Base-by-base conservation (phyloP, 2,329 filamentous ascomycete species). In the Coniosporium tulheliwenetii region DNA sequence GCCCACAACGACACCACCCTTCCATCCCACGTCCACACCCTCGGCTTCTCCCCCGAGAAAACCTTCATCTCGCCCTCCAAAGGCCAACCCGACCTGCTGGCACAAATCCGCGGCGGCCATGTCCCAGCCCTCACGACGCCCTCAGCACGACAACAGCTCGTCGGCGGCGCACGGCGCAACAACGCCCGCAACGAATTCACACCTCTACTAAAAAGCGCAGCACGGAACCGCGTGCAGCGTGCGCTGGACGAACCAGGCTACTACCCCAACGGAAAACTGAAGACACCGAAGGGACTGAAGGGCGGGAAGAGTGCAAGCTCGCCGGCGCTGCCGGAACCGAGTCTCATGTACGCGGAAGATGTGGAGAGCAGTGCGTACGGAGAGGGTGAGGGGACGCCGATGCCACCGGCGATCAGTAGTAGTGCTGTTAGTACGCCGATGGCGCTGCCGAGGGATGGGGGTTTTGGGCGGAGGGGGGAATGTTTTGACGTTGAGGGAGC, bases 401-500 rank as follows among this genome's bases (percentile, higher is more conserved):
- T 89, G 38, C 85, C 83, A 19, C 78, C 83, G 40, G 73, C 80
- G 38, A 78, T 79, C 43, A 83, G 73, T 59, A 93, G 84, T 58
- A 95, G 86, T 58, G 71, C 74, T 49, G 77, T 83, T 47, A 85
- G 84, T 45, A 95, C 91, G 5, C 91, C 91, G 1, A 66, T 93
- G 52, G 77, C 79, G 43, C 64, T 85, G 30, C 73, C 79, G 5
- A 73, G 79, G 43, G 71, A 71, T 37, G 71, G 70, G 40, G 16
- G 64, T 61, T 1, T 62, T 93, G 32, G 80, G 87, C 45, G 81
- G 19, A 26, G 19, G 91, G 50, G 86, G 86, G 14, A 94, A 95
- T 51, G 81, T 93, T 55, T 71, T 95, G 50, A 94, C 91, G 1
- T 63, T 98, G 43, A 79, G 86, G 45, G 91, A 98, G 56, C 91